These are phyloP conservation scores for Phytopythium chamaehyphon DNA, from an alignment of 352 stramenopile species.

Conservation along the genomic window DNA sequence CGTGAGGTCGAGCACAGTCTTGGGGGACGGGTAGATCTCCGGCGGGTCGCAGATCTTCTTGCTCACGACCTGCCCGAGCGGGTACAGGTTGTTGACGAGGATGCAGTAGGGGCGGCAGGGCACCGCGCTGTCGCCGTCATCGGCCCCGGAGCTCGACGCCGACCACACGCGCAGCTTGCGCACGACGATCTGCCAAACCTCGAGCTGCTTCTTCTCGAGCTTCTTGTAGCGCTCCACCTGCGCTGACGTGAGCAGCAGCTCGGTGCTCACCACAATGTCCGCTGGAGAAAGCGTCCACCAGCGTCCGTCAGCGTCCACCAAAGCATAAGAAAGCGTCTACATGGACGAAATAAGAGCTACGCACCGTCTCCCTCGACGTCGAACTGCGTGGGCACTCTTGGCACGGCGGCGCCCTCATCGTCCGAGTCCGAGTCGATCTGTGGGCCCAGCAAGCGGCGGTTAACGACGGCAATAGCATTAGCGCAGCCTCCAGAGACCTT, in stretches of 20 bases:
- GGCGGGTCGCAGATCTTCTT: constrained; percentile 85
- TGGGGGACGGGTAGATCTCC: constrained; percentile 65
- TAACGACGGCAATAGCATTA: background rate
- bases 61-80: constrained; percentile 76
- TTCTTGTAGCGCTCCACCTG: constrained; percentile 71
- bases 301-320: background rate
- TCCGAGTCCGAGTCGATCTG: constrained; percentile 68
- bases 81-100: constrained; percentile 86
- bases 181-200: constrained; percentile 88
- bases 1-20: constrained; percentile 67
- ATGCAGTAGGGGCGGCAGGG: constrained; percentile 83
- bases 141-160: constrained; percentile 58
- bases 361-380: constrained; percentile 78
- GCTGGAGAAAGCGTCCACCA: constrained; percentile 18
- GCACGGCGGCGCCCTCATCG: constrained; percentile 34
- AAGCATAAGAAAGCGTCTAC: background rate
- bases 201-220: constrained; percentile 69
- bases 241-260: constrained; percentile 53
- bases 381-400: constrained; percentile 73
- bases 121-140: constrained; percentile 50
- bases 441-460: too few species aligned
- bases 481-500: background rate
- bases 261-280: constrained; percentile 74
- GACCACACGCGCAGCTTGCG: constrained; percentile 86
- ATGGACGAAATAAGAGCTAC: background rate